These are phyloP conservation scores for Salvia hispanica DNA, from an alignment of 257 asterid genomes.

Conservation along the genomic window DNA sequence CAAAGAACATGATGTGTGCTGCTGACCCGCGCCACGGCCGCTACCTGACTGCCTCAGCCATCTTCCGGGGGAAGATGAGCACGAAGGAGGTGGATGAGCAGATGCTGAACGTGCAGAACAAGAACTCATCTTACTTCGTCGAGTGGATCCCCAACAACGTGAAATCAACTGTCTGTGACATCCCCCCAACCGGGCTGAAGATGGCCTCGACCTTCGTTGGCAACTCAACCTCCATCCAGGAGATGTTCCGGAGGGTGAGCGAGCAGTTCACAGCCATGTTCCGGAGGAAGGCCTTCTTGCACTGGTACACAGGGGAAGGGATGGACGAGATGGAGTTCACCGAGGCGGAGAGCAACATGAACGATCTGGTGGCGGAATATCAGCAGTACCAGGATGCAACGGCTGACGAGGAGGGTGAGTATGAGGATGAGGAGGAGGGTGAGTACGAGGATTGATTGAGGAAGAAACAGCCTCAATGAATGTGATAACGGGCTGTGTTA, in stretches of 20 bases:
- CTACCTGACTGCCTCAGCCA: slow-evolving; percentile 33
- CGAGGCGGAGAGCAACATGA: slow-evolving; percentile 41
- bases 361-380: slow-evolving; percentile 38
- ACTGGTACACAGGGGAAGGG: slow-evolving; percentile 38
- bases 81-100: slow-evolving; percentile 34
- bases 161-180: slow-evolving; percentile 42
- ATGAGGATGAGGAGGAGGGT: slow-evolving; percentile 38
- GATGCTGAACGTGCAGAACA: slow-evolving; percentile 43
- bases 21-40: slow-evolving; percentile 36
- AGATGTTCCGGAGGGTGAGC: slow-evolving; percentile 42
- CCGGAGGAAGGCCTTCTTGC: slow-evolving; percentile 43
- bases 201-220: slow-evolving; percentile 40
- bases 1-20: slow-evolving; percentile 40
- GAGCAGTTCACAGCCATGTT: slow-evolving; percentile 43
- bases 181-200: slow-evolving; percentile 42
- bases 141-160: slow-evolving; percentile 47
- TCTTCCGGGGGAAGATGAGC: slow-evolving; percentile 40
- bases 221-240: slow-evolving; percentile 40
- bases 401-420: slow-evolving; percentile 42
- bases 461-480: neutral
- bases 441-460: slow-evolving; percentile 29
- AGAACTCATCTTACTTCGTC: slow-evolving; percentile 40
- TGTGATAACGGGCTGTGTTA: neutral
- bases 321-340: slow-evolving; percentile 42
- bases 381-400: slow-evolving; percentile 45